Conservation (phyloP, 2,329 filamentous ascomycete genomes). For the Pseudopithomyces chartarum region DNA sequence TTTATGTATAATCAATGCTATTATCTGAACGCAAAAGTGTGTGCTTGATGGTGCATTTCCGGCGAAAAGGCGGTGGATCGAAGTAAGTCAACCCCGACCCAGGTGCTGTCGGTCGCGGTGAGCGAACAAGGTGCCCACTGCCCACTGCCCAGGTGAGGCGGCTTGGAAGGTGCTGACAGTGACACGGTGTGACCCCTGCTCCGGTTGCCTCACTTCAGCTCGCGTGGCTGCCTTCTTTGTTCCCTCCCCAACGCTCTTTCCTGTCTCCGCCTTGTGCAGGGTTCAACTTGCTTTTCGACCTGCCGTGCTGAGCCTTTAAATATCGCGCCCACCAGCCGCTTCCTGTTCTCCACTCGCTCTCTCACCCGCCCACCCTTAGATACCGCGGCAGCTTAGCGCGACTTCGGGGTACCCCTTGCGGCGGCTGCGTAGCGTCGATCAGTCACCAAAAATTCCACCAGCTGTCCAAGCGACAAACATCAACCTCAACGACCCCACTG, state of each 20-base stretch:
- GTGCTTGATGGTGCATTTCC: background rate
- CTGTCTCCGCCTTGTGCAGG: too few relatives aligned
- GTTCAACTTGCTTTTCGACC: too few relatives aligned
- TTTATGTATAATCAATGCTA: background rate
- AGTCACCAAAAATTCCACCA: conserved; percentile 35
- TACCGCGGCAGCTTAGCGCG: conserved; percentile 10
- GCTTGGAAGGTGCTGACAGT: conserved; percentile 1
- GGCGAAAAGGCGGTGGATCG: background rate
- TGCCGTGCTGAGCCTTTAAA: conserved; percentile 3
- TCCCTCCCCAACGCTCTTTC: conserved; percentile 10
- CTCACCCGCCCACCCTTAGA: background rate
- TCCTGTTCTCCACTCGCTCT: conserved; percentile 4
- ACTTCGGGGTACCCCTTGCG: conserved; percentile 14
- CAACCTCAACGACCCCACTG: conserved; percentile 25
- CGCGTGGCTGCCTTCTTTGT: conserved; percentile 15
- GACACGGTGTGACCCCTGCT: conserved; percentile 1
- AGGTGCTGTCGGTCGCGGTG: background rate
- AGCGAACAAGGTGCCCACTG: background rate
- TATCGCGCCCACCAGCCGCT: conserved; percentile 3
- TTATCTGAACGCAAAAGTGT: background rate
- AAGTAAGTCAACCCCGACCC: too few relatives aligned
- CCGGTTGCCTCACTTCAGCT: conserved; percentile 18
- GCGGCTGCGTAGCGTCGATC: conserved; percentile 37
- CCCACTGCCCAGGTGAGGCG: background rate
- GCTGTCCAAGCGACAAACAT: conserved; percentile 24